phyloP scores from a whole-genome alignment of 2,329 filamentous ascomycete genomes.

The Calycina herbarum region DNA sequence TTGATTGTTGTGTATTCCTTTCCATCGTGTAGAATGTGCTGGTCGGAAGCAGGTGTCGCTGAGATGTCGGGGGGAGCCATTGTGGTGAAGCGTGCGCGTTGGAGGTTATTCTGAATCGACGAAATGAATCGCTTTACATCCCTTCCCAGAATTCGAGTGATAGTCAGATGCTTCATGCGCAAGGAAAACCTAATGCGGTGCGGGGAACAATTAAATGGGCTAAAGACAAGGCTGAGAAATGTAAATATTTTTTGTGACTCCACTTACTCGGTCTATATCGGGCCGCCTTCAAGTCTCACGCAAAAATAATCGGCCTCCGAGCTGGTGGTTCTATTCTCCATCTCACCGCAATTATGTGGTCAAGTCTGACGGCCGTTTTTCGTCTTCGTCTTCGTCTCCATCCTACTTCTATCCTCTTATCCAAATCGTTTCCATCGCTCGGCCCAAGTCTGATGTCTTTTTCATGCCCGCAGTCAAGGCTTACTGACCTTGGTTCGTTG shows the following conservation, averaged over 20 bases:
- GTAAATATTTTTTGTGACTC: conserved; percentile 1
- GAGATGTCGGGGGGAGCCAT: conserved; percentile 30
- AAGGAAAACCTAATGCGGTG: neutral
- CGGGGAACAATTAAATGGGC: neutral
- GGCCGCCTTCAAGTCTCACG: too few relatives aligned
- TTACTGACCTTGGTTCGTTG: too few relatives aligned
- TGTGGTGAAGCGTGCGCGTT: neutral
- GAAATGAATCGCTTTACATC: conserved; percentile 2
- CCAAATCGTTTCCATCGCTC: too few relatives aligned
- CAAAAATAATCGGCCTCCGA: too few relatives aligned
- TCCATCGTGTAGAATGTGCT: conserved; percentile 45
- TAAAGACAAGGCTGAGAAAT: neutral
- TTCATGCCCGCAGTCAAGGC: too few relatives aligned
- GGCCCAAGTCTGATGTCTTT: too few relatives aligned
- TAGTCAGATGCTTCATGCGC: neutral
- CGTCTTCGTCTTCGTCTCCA: too few relatives aligned
- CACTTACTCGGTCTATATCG: neutral
- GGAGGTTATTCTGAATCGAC: neutral
- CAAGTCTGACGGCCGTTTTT: too few relatives aligned
- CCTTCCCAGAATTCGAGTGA: neutral
- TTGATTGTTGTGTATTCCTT: conserved; percentile 60
- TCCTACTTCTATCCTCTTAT: too few relatives aligned
- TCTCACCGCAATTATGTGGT: too few relatives aligned
- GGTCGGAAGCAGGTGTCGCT: conserved; percentile 33
- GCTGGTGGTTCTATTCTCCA: too few relatives aligned